These are phyloP conservation scores for Salvia splendens DNA, from an alignment of 257 asterid genomes.

Conservation along the genomic window DNA sequence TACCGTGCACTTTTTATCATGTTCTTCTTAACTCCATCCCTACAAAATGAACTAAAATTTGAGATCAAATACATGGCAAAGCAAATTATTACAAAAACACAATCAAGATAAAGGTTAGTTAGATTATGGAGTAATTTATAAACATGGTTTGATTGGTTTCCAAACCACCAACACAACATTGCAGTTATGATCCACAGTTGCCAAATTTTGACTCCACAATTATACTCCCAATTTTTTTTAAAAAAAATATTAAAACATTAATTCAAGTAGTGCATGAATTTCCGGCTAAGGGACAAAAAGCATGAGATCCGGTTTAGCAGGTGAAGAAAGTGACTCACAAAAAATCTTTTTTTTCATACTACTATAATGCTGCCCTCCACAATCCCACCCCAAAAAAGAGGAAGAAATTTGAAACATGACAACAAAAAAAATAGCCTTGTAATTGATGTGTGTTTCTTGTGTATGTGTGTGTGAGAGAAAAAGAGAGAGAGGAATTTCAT, in stretches of 20 bases:
- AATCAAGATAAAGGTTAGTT: constrained; percentile 25
- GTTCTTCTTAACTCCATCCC: not conserved
- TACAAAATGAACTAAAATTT: not conserved
- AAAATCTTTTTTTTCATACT: constrained; percentile 20
- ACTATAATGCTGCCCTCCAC: constrained; percentile 35
- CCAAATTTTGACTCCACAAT: constrained; percentile 33
- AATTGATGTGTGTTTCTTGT: constrained; percentile 34
- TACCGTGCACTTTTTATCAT: not conserved
- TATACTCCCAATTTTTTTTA: not conserved
- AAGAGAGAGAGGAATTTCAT: constrained; percentile 29
- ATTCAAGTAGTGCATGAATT: constrained; percentile 56
- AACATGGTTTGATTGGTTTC: constrained; percentile 30
- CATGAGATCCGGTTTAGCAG: constrained; percentile 56
- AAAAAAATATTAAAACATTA: not conserved
- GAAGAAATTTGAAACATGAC: constrained; percentile 30
- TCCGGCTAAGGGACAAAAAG: constrained; percentile 61
- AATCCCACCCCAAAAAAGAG: constrained; percentile 42
- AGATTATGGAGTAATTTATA: constrained; percentile 18
- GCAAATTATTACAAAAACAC: not conserved
- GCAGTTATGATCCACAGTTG: constrained; percentile 20
- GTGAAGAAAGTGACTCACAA: constrained; percentile 44
- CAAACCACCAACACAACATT: constrained; percentile 43
- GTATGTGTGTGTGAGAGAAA: not conserved
- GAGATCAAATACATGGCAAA: not conserved
- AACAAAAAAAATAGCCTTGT: constrained; percentile 30